Percentiles rank a stretch among this genome's conserved stretches.
Conservation (phyloP, 2,329 filamentous ascomycete genomes). For the Mycosphaerella sp. region DNA sequence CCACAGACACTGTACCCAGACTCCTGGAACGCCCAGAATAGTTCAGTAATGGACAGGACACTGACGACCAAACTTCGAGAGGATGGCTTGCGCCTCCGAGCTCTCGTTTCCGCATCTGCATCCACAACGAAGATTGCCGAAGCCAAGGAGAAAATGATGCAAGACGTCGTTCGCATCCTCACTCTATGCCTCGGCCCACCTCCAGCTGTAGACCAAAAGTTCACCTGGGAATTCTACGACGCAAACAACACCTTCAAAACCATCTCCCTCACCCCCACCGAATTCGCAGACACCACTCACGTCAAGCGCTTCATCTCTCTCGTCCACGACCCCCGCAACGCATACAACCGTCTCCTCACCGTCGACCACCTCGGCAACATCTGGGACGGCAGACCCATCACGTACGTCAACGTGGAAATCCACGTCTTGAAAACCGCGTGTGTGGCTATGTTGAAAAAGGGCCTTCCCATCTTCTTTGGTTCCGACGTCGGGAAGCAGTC, state of each 20-base stretch:
- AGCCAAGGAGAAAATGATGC: conserved; percentile 68
- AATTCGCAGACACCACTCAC: conserved; percentile 62
- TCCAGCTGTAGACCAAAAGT: conserved; percentile 61
- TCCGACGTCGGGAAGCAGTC: conserved; percentile 81
- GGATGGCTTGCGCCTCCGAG: conserved; percentile 67
- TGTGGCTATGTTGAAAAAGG: conserved; percentile 70
- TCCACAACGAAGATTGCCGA: conserved; percentile 38
- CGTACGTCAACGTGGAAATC: conserved; percentile 79
- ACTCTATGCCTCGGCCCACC: conserved; percentile 77
- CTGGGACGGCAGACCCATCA: conserved; percentile 66
- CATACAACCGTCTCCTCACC: conserved; percentile 64
- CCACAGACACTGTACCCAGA: conserved; percentile 78
- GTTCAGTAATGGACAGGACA: conserved; percentile 62
- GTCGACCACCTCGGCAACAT: conserved; percentile 77
- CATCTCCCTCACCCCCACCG: conserved; percentile 59
- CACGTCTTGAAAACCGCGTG: conserved; percentile 63
- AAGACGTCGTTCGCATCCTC: conserved; percentile 73
- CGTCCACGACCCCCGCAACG: conserved; percentile 78
- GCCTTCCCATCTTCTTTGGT: conserved; percentile 81
- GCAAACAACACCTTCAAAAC: conserved; percentile 58
- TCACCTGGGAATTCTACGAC: conserved; percentile 76
- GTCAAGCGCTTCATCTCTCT: conserved; percentile 70
- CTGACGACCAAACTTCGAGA: conserved; percentile 84
- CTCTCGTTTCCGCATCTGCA: conserved; percentile 43
- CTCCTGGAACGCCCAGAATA: conserved; percentile 69